phyloP scores from a whole-genome alignment of 2,329 filamentous ascomycete genomes.

The Talaromyces sp. region DNA sequence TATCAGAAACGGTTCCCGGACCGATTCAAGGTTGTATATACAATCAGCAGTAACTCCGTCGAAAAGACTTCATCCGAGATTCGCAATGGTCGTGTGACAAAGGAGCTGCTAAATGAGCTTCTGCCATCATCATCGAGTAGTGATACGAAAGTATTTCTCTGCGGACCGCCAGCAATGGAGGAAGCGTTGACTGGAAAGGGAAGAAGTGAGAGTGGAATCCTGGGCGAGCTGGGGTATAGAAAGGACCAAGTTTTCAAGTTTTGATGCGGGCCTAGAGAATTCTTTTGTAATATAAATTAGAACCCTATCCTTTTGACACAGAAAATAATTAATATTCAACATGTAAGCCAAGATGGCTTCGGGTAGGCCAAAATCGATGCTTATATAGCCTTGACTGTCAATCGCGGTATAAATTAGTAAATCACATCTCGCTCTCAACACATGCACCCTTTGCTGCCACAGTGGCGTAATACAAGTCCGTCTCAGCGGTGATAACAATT shows the following conservation, averaged over 20 bases:
- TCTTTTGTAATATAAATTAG: not conserved
- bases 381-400: not conserved
- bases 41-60: slow-evolving; percentile 39
- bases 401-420: not conserved
- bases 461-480: not conserved
- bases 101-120: slow-evolving; percentile 50
- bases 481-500: not conserved
- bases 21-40: slow-evolving; percentile 54
- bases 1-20: slow-evolving; percentile 47
- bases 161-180: slow-evolving; percentile 64
- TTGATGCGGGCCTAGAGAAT: slow-evolving; percentile 20
- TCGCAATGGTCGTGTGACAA: slow-evolving; percentile 54
- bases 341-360: not conserved
- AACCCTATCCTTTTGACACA: not conserved
- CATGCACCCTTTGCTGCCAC: not conserved
- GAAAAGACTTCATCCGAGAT: slow-evolving; percentile 35
- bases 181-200: slow-evolving; percentile 28
- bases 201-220: slow-evolving; percentile 38
- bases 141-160: slow-evolving; percentile 56
- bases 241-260: slow-evolving; percentile 57
- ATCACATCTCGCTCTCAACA: not conserved
- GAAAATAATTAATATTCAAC: not conserved
- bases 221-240: slow-evolving; percentile 53
- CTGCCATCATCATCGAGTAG: slow-evolving; percentile 32
- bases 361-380: no score